Evolutionary conservation across 73 alveolate genomes (phyloP).

Genomic region (Breviolum minutum): DNA sequence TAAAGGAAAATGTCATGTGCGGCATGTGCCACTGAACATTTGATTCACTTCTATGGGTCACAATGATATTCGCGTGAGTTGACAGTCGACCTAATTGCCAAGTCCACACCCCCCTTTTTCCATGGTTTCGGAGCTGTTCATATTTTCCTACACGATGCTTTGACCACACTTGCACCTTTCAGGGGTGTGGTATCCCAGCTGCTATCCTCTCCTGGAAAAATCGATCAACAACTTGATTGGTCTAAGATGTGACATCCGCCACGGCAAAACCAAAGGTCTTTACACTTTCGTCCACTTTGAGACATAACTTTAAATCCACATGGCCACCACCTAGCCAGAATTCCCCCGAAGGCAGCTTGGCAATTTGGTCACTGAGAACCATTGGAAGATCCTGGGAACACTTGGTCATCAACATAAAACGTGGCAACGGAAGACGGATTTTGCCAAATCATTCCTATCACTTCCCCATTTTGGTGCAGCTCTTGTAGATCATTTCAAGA

Average conservation of each 20-base stretch:
- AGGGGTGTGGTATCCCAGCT: not conserved
- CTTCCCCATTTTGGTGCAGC: too few relatives aligned
- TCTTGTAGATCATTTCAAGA: too few relatives aligned
- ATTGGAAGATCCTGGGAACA: constrained; percentile 53
- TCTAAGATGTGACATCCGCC: constrained; percentile 67
- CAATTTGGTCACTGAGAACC: constrained; percentile 35
- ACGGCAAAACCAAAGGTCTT: constrained; percentile 15
- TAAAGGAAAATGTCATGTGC: not conserved
- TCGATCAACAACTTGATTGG: not conserved
- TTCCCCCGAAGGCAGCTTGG: constrained; percentile 51
- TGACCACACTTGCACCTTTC: not conserved
- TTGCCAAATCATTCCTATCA: too few relatives aligned
- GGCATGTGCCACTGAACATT: not conserved
- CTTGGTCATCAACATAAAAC: too few relatives aligned
- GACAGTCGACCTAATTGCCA: too few relatives aligned
- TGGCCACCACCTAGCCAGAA: constrained; percentile 94
- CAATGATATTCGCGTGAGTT: too few relatives aligned
- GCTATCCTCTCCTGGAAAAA: too few relatives aligned
- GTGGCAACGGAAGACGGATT: too few relatives aligned
- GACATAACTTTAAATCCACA: constrained; percentile 71
- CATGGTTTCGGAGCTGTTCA: too few relatives aligned
- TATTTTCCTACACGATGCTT: not conserved
- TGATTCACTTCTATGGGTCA: not conserved
- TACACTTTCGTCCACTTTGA: constrained; percentile 23
- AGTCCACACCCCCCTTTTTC: too few relatives aligned